Evolutionary conservation across 352 stramenopile species (phyloP).

Genomic region (Globisporangium takayamanum): DNA sequence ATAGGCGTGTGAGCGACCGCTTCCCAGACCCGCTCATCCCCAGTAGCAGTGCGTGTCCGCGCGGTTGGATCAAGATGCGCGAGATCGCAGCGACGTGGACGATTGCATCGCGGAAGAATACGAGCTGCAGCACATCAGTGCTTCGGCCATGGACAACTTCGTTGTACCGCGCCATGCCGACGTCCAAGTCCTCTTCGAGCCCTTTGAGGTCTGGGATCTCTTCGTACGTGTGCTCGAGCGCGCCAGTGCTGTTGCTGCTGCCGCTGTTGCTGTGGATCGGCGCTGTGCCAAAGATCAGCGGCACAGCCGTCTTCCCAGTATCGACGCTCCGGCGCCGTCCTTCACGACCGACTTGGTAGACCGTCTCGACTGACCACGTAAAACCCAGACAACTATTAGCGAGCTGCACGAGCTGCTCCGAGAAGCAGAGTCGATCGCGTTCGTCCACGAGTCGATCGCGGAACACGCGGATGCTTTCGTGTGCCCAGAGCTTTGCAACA

Average conservation of each 20-base stretch:
- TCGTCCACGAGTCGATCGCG: constrained; percentile 86
- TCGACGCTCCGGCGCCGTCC: not conserved
- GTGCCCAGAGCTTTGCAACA: constrained; percentile 78
- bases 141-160: not conserved
- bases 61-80: constrained; percentile 75
- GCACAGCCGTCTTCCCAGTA: not conserved
- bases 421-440: constrained; percentile 84
- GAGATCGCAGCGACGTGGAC: constrained; percentile 81
- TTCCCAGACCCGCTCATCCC: constrained; percentile 85
- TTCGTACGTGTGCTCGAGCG: constrained; percentile 4
- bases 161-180: constrained; percentile 43
- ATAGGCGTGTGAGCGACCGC: constrained; percentile 71
- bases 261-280: not conserved
- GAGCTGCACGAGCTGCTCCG: constrained; percentile 66
- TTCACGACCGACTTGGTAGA: constrained; percentile 22
- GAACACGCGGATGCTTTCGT: constrained; percentile 90
- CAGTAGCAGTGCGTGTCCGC: constrained; percentile 83
- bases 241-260: not conserved
- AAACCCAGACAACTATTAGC: constrained; percentile 57
- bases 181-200: constrained; percentile 59
- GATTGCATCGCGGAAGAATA: constrained; percentile 84
- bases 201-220: constrained; percentile 28
- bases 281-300: constrained; percentile 10
- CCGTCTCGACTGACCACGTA: constrained; percentile 41
- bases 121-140: constrained; percentile 33